Evolutionary conservation across 768 basidiomycete genomes (phyloP), one percentile per base, ranked within the genome.

Genomic region (Tephrocybe sp.): DNA sequence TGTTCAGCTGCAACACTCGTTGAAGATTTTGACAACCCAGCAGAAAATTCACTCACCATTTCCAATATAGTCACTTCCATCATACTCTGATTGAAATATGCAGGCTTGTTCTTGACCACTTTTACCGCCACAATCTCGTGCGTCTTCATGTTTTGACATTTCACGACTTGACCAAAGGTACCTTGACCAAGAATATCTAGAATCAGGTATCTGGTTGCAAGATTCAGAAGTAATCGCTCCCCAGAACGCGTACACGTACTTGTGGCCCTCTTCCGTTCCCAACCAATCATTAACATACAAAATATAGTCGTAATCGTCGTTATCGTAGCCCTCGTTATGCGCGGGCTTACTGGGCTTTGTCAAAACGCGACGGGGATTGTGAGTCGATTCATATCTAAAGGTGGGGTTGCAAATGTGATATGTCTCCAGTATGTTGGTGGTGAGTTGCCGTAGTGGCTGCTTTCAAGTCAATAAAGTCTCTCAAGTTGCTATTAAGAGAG

Each of bases 31-130:
- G 40, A 25, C 4, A 6, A 12, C n/a, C n/a, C n/a, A 24, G 30
- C 11, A 4, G 40, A 43, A 26, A n/a, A n/a, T 14, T 48, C 37
- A 79, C 90, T 55, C 49, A 95, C 95, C 72, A 98, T 74, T 67
- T 98, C 93, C 39, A 99, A 76, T 55, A 99, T 98, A 1, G 94
- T 97, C 23, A 98, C 96, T 70, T 99, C 97, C 97, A 99, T 99
- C 90, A 97, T 98, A 69, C 90, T 93, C 72, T 99, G 97, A 65
- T 98, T 98, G 70, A 97, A 94, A 74, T 99, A 99, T 0, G 97
- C 97, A 4, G 96, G 97, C 71, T 98, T 99, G 71, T 99, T 99
- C 77, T 99, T 99, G 58, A 99, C 93, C 7, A 99, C 97, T 71
- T 98, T 99, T 55, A 99, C 97, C 20, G 97, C 97, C 38, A 97